These are phyloP conservation scores for Tilletia horrida DNA, from an alignment of 1,284 basidiomycete genomes.

Conservation along the genomic window DNA sequence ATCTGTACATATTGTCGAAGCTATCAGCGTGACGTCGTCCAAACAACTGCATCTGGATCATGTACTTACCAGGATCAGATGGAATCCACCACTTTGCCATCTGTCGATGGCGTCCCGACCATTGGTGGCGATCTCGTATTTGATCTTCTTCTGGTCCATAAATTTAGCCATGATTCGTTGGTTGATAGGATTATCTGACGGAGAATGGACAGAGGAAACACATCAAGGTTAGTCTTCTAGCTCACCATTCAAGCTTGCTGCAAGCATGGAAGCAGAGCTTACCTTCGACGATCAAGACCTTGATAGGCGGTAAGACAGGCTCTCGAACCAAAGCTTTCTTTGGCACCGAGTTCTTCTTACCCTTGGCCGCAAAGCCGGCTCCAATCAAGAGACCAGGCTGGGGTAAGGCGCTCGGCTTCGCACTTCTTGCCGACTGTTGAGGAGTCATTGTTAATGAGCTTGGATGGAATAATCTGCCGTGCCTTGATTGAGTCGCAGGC, in stretches of 20 bases:
- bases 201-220: slow-evolving; percentile 20
- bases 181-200: slow-evolving; percentile 93
- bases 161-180: slow-evolving; percentile 93
- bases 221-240: background rate
- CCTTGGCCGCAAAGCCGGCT: slow-evolving; percentile 39
- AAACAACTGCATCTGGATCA: too few species aligned
- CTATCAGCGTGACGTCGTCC: too few species aligned
- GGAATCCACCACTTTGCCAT: slow-evolving; percentile 89
- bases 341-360: slow-evolving; percentile 30
- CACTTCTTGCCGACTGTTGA: slow-evolving; percentile 22
- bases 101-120: slow-evolving; percentile 93
- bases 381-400: slow-evolving; percentile 53
- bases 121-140: slow-evolving; percentile 89
- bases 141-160: slow-evolving; percentile 93
- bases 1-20: slow-evolving; percentile 64
- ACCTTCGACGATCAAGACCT: slow-evolving; percentile 53
- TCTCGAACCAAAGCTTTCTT: slow-evolving; percentile 43
- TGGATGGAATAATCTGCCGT: background rate
- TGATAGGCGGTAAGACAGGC: slow-evolving; percentile 50
- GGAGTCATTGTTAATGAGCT: slow-evolving; percentile 24
- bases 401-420: slow-evolving; percentile 43
- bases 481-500: too few species aligned
- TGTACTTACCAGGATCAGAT: slow-evolving; percentile 80
- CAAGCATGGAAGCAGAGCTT: background rate
- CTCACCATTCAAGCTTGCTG: background rate